Evolutionary conservation across 2,329 filamentous ascomycete species (phyloP), one percentile per base, ranked within the genome.

Genomic region (Colletotrichum liaoningense): DNA sequence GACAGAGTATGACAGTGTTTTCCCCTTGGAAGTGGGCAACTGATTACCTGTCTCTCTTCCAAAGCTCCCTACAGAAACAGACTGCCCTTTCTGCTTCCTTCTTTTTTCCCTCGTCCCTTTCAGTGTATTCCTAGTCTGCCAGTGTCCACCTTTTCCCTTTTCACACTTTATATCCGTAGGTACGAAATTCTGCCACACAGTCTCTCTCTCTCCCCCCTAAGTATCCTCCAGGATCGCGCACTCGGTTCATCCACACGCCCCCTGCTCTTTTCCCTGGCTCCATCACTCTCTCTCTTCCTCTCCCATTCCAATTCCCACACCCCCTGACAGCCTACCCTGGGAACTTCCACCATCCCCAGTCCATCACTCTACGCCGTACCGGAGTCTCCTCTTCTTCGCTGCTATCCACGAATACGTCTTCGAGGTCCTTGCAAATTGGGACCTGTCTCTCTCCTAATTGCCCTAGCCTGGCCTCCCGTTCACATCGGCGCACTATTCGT

Each of bases 351-450:
- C 56, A 19, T 28, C 69, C 35, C 60, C 59, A 22, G 55, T 65
- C 67, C 56, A 49, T 63, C 67, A 66, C 71, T 73, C 49, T 65
- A 65, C 49, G 60, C 60, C 67, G 55, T 52, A 65, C 60, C 16
- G 35, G 46, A 69, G 66, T 52, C 54, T 69, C 46, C 66, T 64
- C 63, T 55, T 35, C 24, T 16, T 55, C 35, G 67, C 28, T 35
- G 54, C 58, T 60, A 33, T 46, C 60, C 56, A 49, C 38, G 42
- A 28, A 30, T 63, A 49, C 9, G 33, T 63, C 22, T 24, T 49
- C n/a, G 46, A 64, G 49, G 62, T 26, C 67, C 55, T 42, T 58
- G 63, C 52, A 16, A 42, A 30, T 28, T 65, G 22, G 63, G 52
- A 30, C 28, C 59, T 63, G 35, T 55, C 66, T 63, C 4, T 63